Conservation (phyloP, 1,284 basidiomycete species). For the Cryptococcus hybrid region DNA sequence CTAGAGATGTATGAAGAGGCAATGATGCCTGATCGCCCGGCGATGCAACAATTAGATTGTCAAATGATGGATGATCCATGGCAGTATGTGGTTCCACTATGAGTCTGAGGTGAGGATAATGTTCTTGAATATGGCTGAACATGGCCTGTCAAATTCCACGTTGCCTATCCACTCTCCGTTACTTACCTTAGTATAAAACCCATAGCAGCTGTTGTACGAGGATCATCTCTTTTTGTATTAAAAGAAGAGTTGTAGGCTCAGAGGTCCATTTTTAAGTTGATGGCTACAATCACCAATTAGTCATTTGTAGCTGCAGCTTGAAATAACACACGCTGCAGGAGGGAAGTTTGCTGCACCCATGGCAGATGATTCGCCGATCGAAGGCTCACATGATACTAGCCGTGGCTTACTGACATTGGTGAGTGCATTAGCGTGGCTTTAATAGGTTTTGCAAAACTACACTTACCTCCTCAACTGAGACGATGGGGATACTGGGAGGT, state of each 20-base stretch:
- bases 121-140: slow-evolving; percentile 26
- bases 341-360: slow-evolving; percentile 16
- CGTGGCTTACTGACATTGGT: slow-evolving; percentile 10
- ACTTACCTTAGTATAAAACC: slow-evolving; percentile 47
- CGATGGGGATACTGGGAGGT: slow-evolving; percentile 20
- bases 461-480: slow-evolving; percentile 19
- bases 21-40: slow-evolving; percentile 25
- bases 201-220: slow-evolving; percentile 49
- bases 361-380: slow-evolving; percentile 20
- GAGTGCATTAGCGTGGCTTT: neutral
- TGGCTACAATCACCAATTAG: slow-evolving; percentile 17
- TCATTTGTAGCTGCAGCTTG: neutral
- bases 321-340: neutral
- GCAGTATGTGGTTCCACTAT: slow-evolving; percentile 45
- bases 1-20: slow-evolving; percentile 62
- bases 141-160: neutral
- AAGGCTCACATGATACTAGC: slow-evolving; percentile 11
- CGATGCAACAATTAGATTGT: slow-evolving; percentile 30
- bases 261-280: slow-evolving; percentile 34
- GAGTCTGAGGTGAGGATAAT: slow-evolving; percentile 31
- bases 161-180: neutral
- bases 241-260: slow-evolving; percentile 49
- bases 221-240: slow-evolving; percentile 54
- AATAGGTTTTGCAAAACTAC: neutral
- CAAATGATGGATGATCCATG: slow-evolving; percentile 29